Conservation (phyloP, 495 filamentous ascomycete species). For the Platismatia glauca region DNA sequence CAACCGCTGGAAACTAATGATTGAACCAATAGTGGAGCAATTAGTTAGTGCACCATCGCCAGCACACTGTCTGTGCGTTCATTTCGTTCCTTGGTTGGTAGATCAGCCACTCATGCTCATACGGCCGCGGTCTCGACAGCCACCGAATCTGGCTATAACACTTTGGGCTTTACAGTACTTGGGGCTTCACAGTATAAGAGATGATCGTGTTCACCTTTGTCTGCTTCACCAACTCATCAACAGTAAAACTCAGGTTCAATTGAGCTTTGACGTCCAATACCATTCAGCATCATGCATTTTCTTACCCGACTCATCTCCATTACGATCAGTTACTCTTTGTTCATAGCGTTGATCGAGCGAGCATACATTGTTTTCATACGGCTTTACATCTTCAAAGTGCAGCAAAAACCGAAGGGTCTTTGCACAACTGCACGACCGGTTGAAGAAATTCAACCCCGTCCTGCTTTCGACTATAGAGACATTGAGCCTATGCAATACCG, state of each 20-base stretch:
- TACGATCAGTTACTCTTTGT: conserved; percentile 9
- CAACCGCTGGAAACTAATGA: no score
- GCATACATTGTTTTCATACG: background rate
- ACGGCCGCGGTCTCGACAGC: no score
- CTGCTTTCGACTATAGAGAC: conserved; percentile 7
- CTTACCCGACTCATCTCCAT: conserved; percentile 8
- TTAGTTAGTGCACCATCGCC: no score
- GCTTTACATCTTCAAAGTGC: background rate
- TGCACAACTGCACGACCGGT: background rate
- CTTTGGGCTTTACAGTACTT: no score
- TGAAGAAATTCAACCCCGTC: conserved; percentile 4
- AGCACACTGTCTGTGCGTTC: no score
- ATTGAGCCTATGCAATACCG: conserved; percentile 14
- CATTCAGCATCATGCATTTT: conserved; percentile 11
- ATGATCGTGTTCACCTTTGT: background rate
- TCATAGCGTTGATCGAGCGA: conserved; percentile 4
- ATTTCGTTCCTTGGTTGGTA: no score
- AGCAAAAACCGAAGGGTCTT: background rate
- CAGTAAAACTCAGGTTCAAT: background rate
- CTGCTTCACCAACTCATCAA: background rate
- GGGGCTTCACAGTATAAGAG: background rate
- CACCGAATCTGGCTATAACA: background rate
- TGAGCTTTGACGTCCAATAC: background rate
- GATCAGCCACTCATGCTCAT: no score
- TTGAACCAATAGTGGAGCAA: no score